phyloP scores from a whole-genome alignment of 2,329 filamentous ascomycete genomes.

The Botrytis medusae region DNA sequence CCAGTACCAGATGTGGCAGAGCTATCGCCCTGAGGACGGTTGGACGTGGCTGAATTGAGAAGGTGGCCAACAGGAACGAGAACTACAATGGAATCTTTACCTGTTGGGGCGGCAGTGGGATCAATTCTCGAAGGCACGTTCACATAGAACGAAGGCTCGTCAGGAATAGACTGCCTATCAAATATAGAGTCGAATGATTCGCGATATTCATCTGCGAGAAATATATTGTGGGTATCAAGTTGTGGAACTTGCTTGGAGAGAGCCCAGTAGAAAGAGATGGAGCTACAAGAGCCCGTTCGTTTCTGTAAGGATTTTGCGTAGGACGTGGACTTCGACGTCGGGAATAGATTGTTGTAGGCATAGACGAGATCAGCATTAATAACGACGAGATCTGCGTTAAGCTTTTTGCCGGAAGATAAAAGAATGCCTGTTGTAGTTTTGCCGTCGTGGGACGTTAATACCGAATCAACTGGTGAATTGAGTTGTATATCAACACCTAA shows the following conservation, averaged over 20 bases:
- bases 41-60: constrained; percentile 46
- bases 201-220: constrained; percentile 70
- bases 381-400: constrained; percentile 65
- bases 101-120: constrained; percentile 62
- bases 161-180: constrained; percentile 64
- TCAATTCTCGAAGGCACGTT: constrained; percentile 73
- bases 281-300: constrained; percentile 64
- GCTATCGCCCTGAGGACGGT: constrained; percentile 31
- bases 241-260: constrained; percentile 60
- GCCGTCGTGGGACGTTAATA: constrained; percentile 54
- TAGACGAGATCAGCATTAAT: constrained; percentile 75
- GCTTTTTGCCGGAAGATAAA: constrained; percentile 55
- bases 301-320: constrained; percentile 46
- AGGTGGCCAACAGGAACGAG: constrained; percentile 73
- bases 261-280: constrained; percentile 77
- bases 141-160: constrained; percentile 72
- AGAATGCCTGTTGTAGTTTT: constrained; percentile 57
- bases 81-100: constrained; percentile 65
- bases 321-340: constrained; percentile 25
- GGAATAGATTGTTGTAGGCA: constrained; percentile 68
- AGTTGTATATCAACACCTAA: constrained; percentile 63
- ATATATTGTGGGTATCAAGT: constrained; percentile 72
- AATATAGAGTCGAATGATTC: constrained; percentile 78
- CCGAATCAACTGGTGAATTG: constrained; percentile 54
- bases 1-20: constrained; percentile 30